Conservation (phyloP, 2,329 filamentous ascomycete species). For the Apiospora saccharicola region DNA sequence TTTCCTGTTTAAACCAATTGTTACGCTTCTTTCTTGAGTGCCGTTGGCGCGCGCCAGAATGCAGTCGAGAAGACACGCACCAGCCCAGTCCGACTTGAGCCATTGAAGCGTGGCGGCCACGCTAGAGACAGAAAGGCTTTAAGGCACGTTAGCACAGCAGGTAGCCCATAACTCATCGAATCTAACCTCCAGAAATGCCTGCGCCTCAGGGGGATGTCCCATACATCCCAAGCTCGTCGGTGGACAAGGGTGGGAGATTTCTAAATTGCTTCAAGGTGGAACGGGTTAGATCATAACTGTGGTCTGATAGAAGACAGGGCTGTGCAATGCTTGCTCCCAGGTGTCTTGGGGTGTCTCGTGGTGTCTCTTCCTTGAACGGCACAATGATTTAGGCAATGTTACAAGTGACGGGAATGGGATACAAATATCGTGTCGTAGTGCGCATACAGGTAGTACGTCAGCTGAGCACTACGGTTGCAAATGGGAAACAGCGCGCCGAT, state of each 20-base stretch:
- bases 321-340: neutral
- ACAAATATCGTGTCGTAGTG: neutral
- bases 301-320: neutral
- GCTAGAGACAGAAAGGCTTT: neutral
- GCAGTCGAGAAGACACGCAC: neutral
- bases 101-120: neutral
- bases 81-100: neutral
- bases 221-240: neutral
- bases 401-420: constrained; percentile 9
- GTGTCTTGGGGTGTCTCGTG: neutral
- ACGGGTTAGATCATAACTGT: neutral
- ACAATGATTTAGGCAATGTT: neutral
- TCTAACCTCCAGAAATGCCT: constrained; percentile 12
- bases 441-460: neutral
- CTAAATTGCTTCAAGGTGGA: constrained; percentile 1
- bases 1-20: constrained; percentile 5
- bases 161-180: constrained; percentile 15
- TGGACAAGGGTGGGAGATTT: neutral
- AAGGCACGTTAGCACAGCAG: neutral
- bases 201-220: constrained; percentile 10
- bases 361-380: neutral
- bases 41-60: constrained; percentile 14
- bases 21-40: neutral
- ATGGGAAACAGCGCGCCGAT: neutral
- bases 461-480: constrained; percentile 3